A percentile compares a stretch with the other conserved stretches of the same genome.
Evolutionary conservation across 768 basidiomycete genomes (phyloP).

Genomic region (Trametopsis cervina): DNA sequence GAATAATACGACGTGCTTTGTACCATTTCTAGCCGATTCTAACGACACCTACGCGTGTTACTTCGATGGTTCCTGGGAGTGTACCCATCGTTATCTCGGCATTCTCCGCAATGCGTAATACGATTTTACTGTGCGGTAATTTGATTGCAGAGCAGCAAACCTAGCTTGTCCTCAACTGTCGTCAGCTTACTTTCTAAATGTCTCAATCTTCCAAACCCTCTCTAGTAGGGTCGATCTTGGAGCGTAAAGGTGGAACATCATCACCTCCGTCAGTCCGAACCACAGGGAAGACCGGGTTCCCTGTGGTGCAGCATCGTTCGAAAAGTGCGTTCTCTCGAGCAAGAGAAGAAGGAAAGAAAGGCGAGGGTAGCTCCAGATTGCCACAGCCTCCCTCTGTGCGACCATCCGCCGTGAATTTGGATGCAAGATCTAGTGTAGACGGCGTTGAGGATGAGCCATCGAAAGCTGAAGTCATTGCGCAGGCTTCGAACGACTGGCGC

Average conservation of each 20-base stretch:
- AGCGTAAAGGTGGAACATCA: slow-evolving; percentile 29
- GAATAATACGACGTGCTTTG: too few species aligned
- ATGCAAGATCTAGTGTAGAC: slow-evolving; percentile 3
- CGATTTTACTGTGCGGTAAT: background rate
- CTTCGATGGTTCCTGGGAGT: background rate
- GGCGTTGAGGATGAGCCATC: background rate
- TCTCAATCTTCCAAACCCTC: slow-evolving; percentile 6
- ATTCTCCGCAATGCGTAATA: background rate
- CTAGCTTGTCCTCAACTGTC: too few species aligned
- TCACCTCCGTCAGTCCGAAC: slow-evolving; percentile 16
- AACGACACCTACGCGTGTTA: background rate
- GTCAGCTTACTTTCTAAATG: background rate
- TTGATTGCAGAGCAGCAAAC: background rate
- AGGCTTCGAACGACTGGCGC: slow-evolving; percentile 34
- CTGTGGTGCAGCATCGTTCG: slow-evolving; percentile 33
- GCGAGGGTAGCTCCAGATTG: slow-evolving; percentile 4
- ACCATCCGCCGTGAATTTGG: slow-evolving; percentile 12
- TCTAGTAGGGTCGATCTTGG: slow-evolving; percentile 41
- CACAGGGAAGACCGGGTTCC: slow-evolving; percentile 30
- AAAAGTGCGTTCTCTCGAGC: slow-evolving; percentile 32
- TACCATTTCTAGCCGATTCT: background rate
- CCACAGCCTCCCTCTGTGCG: slow-evolving; percentile 17
- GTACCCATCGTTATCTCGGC: background rate
- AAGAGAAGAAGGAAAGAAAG: slow-evolving; percentile 18
- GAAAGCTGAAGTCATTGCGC: background rate